Evolutionary conservation across 169 alveolate genomes (phyloP), one percentile per base, ranked within the genome.

Genomic region (Theileria annulata): DNA sequence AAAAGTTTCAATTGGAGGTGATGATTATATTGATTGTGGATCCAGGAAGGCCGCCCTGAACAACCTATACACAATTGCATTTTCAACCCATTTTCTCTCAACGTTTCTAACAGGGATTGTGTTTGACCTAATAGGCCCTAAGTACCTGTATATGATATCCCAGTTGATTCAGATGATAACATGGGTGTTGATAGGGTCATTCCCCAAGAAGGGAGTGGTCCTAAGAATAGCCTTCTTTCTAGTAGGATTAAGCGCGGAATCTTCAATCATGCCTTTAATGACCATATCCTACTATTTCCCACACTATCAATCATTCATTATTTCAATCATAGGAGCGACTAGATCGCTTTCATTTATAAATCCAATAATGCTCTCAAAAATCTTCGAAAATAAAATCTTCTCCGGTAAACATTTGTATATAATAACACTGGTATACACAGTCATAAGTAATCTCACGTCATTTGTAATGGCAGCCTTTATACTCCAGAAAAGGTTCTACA

Each of bases 51-150:
- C 71, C 19, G 78, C 72, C 9, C 60, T 80, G 37, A 72, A 71
- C 74, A 73, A 72, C 76, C 75, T 80, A 30, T 80, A 47, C 59
- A 72, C 87, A 28, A 64, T 80, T 15, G 87, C 87, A 17, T 71
- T 62, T 47, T 30, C 87, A 21, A 58, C 87, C n/a, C 87, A 80
- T 71, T 58, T 80, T 67, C 56, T 71, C 30, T 80, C 59, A 49
- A 69, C 87, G 0, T 35, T 73, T 19, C 8, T 80, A 47, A 42
- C 67, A 23, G 87, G 87, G 31, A 35, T 62, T 37, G n/a, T 80
- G 49, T 37, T 80, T 56, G 87, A 80, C 58, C 23, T 30, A 9
- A 49, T 80, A 31, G 87, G 87, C 4, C 80, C 80, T 13, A 62
- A 63, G 1, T 49, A 70, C 56, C 48, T 75, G 37, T 80, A 60